Percentiles rank a stretch among this genome's conserved stretches.
phyloP scores from a whole-genome alignment of 2,329 filamentous ascomycete species.

The Pestalotiopsis sp. region DNA sequence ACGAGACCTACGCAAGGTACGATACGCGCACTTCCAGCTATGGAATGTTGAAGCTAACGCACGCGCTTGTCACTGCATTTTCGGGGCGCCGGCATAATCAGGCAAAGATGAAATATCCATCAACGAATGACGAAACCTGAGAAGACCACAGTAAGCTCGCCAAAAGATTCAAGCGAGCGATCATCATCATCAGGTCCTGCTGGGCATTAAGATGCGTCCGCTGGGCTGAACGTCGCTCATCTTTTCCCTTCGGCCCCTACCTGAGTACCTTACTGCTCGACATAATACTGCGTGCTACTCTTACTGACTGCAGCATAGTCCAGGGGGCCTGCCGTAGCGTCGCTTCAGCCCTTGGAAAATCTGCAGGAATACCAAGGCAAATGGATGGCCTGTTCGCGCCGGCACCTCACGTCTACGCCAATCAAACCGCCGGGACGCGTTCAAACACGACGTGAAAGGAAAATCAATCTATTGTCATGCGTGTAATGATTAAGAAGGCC shows the following conservation, averaged over 20 bases:
- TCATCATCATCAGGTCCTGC: constrained; percentile 9
- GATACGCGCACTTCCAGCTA: background rate
- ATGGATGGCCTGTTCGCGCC: constrained; percentile 30
- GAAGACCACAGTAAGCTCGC: background rate
- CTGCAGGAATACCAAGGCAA: constrained; percentile 34
- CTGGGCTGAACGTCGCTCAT: constrained; percentile 3
- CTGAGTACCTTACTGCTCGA: background rate
- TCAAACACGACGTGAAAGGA: constrained; percentile 36
- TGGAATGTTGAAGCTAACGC: constrained; percentile 15
- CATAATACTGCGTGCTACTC: background rate
- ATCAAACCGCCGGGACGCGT: constrained; percentile 38
- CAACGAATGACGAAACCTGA: too few species aligned
- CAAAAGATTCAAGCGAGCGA: background rate
- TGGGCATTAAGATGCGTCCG: constrained; percentile 8
- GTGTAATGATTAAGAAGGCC: constrained; percentile 35
- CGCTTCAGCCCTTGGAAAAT: constrained; percentile 31
- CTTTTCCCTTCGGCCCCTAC: background rate
- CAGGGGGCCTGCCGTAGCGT: constrained; percentile 24
- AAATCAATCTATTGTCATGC: constrained; percentile 41
- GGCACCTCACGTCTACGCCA: constrained; percentile 32
- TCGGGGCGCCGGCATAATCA: too few species aligned
- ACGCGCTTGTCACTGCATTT: background rate
- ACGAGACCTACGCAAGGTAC: background rate
- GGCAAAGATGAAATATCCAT: too few species aligned
- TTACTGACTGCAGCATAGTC: constrained; percentile 20